These are phyloP conservation scores for Tylopilus intermedius DNA, from an alignment of 768 basidiomycete species.

Conservation along the genomic window DNA sequence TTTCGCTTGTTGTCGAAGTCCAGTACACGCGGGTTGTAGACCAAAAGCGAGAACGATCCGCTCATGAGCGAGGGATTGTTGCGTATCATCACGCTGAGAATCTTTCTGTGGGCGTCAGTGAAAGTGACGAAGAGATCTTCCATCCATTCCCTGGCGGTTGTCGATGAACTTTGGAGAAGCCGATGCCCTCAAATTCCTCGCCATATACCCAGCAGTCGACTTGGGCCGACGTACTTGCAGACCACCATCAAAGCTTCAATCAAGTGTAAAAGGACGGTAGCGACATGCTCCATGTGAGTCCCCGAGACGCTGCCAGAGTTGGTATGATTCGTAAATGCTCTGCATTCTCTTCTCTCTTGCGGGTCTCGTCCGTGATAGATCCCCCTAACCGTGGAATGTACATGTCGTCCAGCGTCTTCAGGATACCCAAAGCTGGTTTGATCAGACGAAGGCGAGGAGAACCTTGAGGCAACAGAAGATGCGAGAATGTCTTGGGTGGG, in stretches of 20 bases:
- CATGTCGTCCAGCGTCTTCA: conserved; percentile 98
- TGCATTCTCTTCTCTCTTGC: conserved; percentile 66
- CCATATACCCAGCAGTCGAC: conserved; percentile 37
- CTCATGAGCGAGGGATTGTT: conserved; percentile 98
- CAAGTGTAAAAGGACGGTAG: conserved; percentile 86
- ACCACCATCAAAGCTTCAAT: conserved; percentile 98
- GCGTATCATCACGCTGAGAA: conserved; percentile 95
- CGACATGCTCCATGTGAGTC: conserved; percentile 80
- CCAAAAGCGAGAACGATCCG: conserved; percentile 93
- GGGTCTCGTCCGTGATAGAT: conserved; percentile 33
- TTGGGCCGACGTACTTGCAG: conserved; percentile 89
- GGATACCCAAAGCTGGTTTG: conserved; percentile 94
- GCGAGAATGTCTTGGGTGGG: conserved; percentile 53
- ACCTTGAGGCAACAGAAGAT: conserved; percentile 75
- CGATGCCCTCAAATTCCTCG: conserved; percentile 52
- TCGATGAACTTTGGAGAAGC: conserved; percentile 66
- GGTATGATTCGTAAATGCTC: conserved; percentile 85
- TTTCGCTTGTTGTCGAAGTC: conserved; percentile 99
- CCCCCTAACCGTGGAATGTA: conserved; percentile 55
- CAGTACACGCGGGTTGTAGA: conserved; percentile 92
- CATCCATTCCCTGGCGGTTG: conserved; percentile 70
- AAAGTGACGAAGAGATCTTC: conserved; percentile 90
- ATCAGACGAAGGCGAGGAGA: conserved; percentile 88
- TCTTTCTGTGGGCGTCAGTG: conserved; percentile 88
- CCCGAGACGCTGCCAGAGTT: conserved; percentile 86